Conservation (phyloP, 73 alveolate genomes). For the Durusdinium trenchii region DNA sequence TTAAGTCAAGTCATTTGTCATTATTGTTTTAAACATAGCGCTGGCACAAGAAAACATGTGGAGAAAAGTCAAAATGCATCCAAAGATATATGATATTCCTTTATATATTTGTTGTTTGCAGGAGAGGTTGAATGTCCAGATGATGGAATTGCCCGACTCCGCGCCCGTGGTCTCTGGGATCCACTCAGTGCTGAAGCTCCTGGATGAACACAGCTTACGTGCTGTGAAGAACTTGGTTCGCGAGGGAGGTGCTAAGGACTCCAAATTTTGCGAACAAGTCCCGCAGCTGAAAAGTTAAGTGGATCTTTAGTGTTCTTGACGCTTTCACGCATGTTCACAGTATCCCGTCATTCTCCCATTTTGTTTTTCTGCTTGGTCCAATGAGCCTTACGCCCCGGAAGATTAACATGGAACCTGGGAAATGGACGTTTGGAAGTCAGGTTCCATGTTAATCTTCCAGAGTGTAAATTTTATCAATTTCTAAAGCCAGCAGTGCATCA, state of each 20-base stretch:
- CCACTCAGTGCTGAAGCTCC: constrained; percentile 68
- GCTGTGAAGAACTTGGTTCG: constrained; percentile 89
- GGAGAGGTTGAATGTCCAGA: constrained; percentile 53
- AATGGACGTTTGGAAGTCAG: background rate
- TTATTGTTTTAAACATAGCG: too few relatives aligned
- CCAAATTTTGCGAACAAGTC: constrained; percentile 87
- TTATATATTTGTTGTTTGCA: background rate
- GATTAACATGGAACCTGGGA: background rate
- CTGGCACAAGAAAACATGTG: too few relatives aligned
- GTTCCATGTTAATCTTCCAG: background rate
- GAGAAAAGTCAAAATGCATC: background rate
- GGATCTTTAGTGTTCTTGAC: too few relatives aligned
- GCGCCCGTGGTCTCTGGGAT: constrained; percentile 70
- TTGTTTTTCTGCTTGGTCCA: background rate
- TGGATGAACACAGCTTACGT: constrained; percentile 83
- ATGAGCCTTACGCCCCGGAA: background rate
- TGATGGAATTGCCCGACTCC: constrained; percentile 79
- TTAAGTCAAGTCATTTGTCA: too few relatives aligned
- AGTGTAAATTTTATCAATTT: background rate
- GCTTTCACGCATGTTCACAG: too few relatives aligned
- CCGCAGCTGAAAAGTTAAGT: background rate
- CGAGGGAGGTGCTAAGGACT: constrained; percentile 60
- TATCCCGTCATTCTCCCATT: too few relatives aligned
- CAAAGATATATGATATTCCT: background rate
- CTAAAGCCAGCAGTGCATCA: background rate